Base-by-base conservation (phyloP, 192 early-diverging fungal species). In the Backusella morwellensis region DNA sequence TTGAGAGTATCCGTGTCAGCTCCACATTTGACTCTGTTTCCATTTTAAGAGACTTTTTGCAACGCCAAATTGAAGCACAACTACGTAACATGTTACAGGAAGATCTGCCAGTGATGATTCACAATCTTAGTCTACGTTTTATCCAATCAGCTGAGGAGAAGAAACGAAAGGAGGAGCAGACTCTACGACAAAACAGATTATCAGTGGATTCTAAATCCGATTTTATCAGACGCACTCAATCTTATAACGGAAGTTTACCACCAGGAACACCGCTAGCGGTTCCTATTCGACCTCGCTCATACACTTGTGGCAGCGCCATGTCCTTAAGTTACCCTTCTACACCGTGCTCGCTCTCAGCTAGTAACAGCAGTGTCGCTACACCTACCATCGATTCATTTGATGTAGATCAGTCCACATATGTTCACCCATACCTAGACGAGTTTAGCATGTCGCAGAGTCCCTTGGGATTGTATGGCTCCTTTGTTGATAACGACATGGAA, bases 21-120 rank as follows among this genome's bases (percentile, higher is more conserved):
- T 97, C 96, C n/a, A 98, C 98, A 1, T 99, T 99, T 81, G 98
- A 99, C 76, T 91, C 92, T 77, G 91, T 98, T 40, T 91, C 95
- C 21, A 93, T 90, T 41, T 94, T 99, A 50, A 88, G 94, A 54
- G 80, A 91, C 3, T 95, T 98, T 83, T 80, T 99, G 50, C 97
- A 98, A 85, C 80, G 85, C 9, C 92, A 96, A 73, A 99, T 99
- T 63, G 96, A 99, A 79, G 89, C 90, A 11, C 93, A 95, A 70
- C 81, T 99, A 68, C 78, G 96, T 15, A 93, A 92, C 72, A 82
- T 99, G 88, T 97, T 99, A 73, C 92, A 93, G 78, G 96, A 99
- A 34, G 96, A 98, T 79, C 78, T 99, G 69, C 98, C 98, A 0
- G 85, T 91, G 38, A 91, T 99, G 72, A 95, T 99, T 21, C 98